phyloP scores from a whole-genome alignment of 768 basidiomycete species.

The Xanthoconium purpureum region DNA sequence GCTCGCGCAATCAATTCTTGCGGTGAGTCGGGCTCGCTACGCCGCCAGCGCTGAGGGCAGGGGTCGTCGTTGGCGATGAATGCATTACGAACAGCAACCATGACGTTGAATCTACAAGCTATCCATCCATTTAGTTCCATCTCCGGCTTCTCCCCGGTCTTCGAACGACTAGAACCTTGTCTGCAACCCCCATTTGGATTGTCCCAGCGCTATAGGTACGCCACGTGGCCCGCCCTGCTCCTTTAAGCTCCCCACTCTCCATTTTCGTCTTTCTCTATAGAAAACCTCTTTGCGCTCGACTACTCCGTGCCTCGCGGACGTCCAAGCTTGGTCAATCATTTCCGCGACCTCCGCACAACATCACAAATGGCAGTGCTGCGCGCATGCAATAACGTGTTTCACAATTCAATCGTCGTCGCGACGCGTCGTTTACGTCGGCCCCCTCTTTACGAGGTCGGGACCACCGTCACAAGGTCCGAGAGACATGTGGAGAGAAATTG shows the following conservation, averaged over 20 bases:
- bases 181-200: background rate
- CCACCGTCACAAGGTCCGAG: background rate
- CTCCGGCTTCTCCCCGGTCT: background rate
- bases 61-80: background rate
- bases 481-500: background rate
- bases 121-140: background rate
- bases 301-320: background rate
- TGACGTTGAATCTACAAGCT: background rate
- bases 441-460: background rate
- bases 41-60: background rate
- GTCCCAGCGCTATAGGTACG: background rate
- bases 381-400: slow-evolving; percentile 4
- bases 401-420: background rate
- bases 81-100: background rate
- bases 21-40: background rate
- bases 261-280: background rate
- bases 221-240: background rate
- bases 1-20: background rate
- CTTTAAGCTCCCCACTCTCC: background rate
- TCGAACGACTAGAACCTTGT: background rate
- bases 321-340: background rate
- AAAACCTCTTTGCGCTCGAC: background rate
- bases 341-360: slow-evolving; percentile 1
- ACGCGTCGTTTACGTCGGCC: background rate
- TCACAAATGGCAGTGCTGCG: background rate